Base-by-base conservation (phyloP, 257 asterid species). In the Nicotiana obtusifolia region DNA sequence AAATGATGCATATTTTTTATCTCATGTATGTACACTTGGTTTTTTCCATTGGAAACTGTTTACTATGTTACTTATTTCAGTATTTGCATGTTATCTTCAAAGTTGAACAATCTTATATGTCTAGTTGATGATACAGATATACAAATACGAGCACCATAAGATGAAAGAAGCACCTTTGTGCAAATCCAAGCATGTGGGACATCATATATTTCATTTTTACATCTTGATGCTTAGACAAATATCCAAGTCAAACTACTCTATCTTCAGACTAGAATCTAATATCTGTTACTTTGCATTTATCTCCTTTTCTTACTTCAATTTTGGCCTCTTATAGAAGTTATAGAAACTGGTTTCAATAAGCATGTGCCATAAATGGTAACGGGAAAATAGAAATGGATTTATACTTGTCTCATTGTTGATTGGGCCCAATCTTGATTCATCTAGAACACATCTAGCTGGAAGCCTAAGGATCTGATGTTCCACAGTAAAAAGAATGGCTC, bases 181-280 rank as follows among this genome's bases (percentile, higher is more conserved):
- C 56, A 37, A 35, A 68, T 68, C 56, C 77, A 68, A 10, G 77
- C 56, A 68, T 22, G 3, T 19, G 30, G 37, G 2, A n/a, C 31
- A 31, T 68, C 77, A n/a, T 33, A 35, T 37, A 35, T 28, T 35
- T 37, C 37, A 28, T n/a, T 68, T 35, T 67, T 24, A 37, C 76
- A 37, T 68, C 54, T 68, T 67, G 76, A 68, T n/a, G 77, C 77
- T 37, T 68, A 37, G 56, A 37, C 10, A 68, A n/a, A 68, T 68
- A 68, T 35, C 77, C 31, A 68, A 68, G 56, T 35, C 56, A 68
- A 67, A 35, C 56, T 68, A 68, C 3, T 68, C 31, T 68, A 68
- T 10, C 54, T 67, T 67, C 77, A 37, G 7, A n/a, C 56, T 10
- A 5, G 77, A 68, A 37, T 68, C 30, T 68, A n/a, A n/a, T 67